Evolutionary conservation across 1,284 basidiomycete genomes (phyloP).

Genomic region (Meripilus lineatus): DNA sequence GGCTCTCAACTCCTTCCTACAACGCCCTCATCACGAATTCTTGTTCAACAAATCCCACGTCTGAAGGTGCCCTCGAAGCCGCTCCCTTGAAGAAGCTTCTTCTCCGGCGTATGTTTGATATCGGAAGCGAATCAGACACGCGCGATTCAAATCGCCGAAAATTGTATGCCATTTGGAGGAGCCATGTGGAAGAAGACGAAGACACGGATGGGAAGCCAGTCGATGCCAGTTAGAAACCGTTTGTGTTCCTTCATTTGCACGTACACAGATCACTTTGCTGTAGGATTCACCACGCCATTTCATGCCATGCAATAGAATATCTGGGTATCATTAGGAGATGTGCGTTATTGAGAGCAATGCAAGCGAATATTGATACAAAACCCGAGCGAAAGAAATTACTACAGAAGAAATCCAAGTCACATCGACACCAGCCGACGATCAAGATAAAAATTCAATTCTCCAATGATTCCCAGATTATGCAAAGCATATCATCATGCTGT

Average conservation of each 20-base stretch:
- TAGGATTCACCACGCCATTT: too few relatives aligned
- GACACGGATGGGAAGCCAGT: constrained; percentile 6
- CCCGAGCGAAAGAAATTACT: too few relatives aligned
- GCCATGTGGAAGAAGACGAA: constrained; percentile 45
- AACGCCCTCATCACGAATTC: constrained; percentile 43
- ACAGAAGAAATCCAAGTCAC: too few relatives aligned
- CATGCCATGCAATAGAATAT: too few relatives aligned
- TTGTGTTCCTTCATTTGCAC: too few relatives aligned
- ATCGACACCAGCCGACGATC: too few relatives aligned
- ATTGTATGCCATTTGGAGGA: constrained; percentile 80
- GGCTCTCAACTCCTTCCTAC: constrained; percentile 33
- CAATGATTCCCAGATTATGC: not conserved
- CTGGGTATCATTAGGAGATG: too few relatives aligned
- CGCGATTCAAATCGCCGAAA: constrained; percentile 76
- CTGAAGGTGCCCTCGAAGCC: constrained; percentile 34
- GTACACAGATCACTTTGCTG: too few relatives aligned
- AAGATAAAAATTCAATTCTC: too few relatives aligned
- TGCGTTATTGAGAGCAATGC: too few relatives aligned
- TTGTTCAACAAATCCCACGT: constrained; percentile 37
- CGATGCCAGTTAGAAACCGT: constrained; percentile 19
- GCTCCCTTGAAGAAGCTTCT: constrained; percentile 50
- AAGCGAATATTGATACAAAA: too few relatives aligned
- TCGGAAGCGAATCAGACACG: constrained; percentile 71
- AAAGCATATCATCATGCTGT: not conserved
- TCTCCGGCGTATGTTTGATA: constrained; percentile 65